Base-by-base conservation (phyloP, 495 filamentous ascomycete species). In the Talaromyces ruber region DNA sequence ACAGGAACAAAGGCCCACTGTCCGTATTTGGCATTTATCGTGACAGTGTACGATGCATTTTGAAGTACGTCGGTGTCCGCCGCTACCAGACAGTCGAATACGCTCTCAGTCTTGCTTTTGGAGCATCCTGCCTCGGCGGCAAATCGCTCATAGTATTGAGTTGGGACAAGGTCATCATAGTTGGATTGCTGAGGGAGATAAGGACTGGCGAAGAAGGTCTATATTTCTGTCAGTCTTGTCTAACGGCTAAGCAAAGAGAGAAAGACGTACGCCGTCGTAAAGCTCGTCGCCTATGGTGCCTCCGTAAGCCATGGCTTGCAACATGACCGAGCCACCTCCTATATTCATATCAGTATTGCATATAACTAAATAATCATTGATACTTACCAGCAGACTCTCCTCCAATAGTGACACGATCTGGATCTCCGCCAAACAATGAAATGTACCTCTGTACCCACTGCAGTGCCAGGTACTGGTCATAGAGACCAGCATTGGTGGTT, bases 1-100 rank as follows among this genome's bases (percentile, higher is more conserved):
- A 88, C 86, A 7, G 86, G 86, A 26, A 84, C 65, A 64, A 88
- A 88, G 1, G 74, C 83, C 80, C 82, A 88, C 34, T 81, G 82
- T 64, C 71, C 77, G 59, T 57, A 76, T 45, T 72, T 70, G 3
- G 74, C 79, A 8, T 73, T 69, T 30, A 70, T 70, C 14, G 79
- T 85, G 29, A 85, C 74, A 26, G 62, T 71, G 11, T 70, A 73
- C 62, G 79, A 84, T 1, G 84, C 85, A 51, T 81, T 82, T 63
- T 86, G 83, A 18, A 89, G 73, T 2, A 70, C 72, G 0, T 66
- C 43, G 1, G 79, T 82, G 34, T 85, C 80, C 59, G 75, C 71
- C 21, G 64, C 60, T 1, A 83, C 76, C 2, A 90, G 76, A 59
- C 86, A 89, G 9, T 78, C 64, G 59, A 87, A 83, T 8, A 81